Conservation (phyloP, 2,329 filamentous ascomycete genomes). For the Phoma sp. region DNA sequence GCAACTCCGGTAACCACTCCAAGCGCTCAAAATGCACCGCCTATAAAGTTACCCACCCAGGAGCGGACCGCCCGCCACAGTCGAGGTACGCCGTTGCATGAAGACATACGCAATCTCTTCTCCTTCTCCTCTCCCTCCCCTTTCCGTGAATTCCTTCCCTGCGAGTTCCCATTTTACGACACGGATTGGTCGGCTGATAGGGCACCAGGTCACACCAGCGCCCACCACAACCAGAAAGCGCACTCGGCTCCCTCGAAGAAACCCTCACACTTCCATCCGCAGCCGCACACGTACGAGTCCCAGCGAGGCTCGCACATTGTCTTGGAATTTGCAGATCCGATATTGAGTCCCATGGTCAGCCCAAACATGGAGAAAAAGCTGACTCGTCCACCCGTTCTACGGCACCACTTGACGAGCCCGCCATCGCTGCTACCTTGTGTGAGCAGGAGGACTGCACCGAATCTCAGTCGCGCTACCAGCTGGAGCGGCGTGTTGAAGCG, state of each 20-base stretch:
- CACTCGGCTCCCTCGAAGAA: background rate
- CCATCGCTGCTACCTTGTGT: background rate
- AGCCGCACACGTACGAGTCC: background rate
- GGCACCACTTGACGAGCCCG: background rate
- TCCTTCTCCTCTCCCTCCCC: background rate
- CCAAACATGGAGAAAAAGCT: background rate
- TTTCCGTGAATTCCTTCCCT: slow-evolving; percentile 3
- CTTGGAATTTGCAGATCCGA: slow-evolving; percentile 6
- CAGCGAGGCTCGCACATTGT: background rate
- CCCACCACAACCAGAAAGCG: slow-evolving; percentile 4
- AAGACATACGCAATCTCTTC: background rate
- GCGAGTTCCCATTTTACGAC: slow-evolving; percentile 4
- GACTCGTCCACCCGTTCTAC: background rate
- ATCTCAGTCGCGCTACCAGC: background rate
- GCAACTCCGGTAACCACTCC: background rate
- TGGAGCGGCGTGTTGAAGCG: slow-evolving; percentile 8
- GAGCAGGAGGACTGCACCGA: background rate
- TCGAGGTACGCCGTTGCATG: slow-evolving; percentile 6
- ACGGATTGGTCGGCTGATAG: slow-evolving; percentile 13
- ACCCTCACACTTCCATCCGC: background rate
- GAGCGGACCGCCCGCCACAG: slow-evolving; percentile 12
- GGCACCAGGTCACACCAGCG: slow-evolving; percentile 22
- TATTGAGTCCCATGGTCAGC: background rate
- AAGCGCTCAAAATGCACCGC: background rate
- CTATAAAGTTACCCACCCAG: background rate